These are phyloP conservation scores for Dictyostelium brefeldianum DNA, from an alignment of 78 protist genomes.

Conservation along the genomic window DNA sequence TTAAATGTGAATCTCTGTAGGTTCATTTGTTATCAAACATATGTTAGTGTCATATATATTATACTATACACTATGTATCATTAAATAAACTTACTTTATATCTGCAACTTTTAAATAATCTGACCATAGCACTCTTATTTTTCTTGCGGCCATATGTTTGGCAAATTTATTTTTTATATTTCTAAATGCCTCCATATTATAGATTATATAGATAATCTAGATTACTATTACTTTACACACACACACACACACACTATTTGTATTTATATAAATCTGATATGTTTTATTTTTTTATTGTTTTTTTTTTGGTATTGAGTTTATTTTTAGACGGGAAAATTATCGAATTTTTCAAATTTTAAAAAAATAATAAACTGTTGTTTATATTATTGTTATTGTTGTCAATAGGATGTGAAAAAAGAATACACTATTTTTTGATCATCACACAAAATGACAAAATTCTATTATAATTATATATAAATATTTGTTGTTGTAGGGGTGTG, in stretches of 20 bases:
- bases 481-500: not conserved
- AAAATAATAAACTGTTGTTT: not conserved
- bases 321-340: too few relatives aligned
- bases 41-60: not conserved
- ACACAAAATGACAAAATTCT: not conserved
- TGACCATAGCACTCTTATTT: constrained; percentile 46
- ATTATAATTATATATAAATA: not conserved
- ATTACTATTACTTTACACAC: not conserved
- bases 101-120: constrained; percentile 71
- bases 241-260: not conserved
- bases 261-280: not conserved
- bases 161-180: constrained; percentile 60
- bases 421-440: constrained; percentile 16
- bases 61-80: too few relatives aligned
- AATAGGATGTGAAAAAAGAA: not conserved
- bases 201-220: not conserved
- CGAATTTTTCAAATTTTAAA: too few relatives aligned
- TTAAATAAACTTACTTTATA: constrained; percentile 21
- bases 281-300: not conserved
- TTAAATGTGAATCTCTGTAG: constrained; percentile 55
- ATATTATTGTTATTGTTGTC: not conserved
- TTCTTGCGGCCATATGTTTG: constrained; percentile 62
- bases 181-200: constrained; percentile 69
- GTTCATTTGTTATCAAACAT: too few relatives aligned
- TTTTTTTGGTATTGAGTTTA: not conserved